Percentiles rank a stretch among this genome's conserved stretches.
Conservation (phyloP, 2,329 filamentous ascomycete species). For the Fusarium dimerum region DNA sequence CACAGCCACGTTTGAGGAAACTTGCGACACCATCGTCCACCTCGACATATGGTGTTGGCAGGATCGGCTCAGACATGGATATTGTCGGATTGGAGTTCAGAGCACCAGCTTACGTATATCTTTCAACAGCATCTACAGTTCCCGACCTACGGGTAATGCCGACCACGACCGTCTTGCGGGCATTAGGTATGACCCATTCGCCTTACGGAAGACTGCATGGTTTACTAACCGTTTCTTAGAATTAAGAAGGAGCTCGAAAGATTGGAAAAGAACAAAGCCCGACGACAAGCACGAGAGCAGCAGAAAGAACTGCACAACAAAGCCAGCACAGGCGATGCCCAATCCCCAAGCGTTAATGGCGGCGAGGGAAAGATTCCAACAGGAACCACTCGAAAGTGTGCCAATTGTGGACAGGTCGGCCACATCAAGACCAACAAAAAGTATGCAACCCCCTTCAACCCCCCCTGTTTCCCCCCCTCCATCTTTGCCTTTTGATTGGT, state of each 20-base stretch:
- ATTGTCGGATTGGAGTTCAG: conserved; percentile 37
- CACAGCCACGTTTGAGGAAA: conserved; percentile 1
- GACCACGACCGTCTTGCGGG: conserved; percentile 51
- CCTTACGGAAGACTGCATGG: neutral
- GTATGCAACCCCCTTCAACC: conserved; percentile 51
- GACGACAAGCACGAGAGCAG: conserved; percentile 86
- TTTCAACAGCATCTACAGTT: conserved; percentile 50
- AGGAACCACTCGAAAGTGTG: conserved; percentile 87
- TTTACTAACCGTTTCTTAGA: conserved; percentile 29
- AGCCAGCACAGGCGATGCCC: conserved; percentile 45
- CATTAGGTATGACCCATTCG: conserved; percentile 38
- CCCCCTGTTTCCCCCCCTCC: conserved; percentile 29
- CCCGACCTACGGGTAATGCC: conserved; percentile 51
- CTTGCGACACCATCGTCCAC: conserved; percentile 9
- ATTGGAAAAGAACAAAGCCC: conserved; percentile 87
- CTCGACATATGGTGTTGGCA: conserved; percentile 27
- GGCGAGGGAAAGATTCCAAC: conserved; percentile 52
- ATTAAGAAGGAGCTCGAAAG: conserved; percentile 70
- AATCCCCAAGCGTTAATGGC: conserved; percentile 48
- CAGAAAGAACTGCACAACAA: conserved; percentile 69
- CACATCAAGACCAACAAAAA: conserved; percentile 99
- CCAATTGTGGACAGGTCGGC: conserved; percentile 93
- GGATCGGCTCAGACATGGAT: conserved; percentile 32
- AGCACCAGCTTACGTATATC: conserved; percentile 40
- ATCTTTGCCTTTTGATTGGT: conserved; percentile 37